A percentile compares a stretch with the other conserved stretches of the same genome.
Conservation (phyloP, 2,329 filamentous ascomycete genomes). For the Pestalotiopsis sp. region DNA sequence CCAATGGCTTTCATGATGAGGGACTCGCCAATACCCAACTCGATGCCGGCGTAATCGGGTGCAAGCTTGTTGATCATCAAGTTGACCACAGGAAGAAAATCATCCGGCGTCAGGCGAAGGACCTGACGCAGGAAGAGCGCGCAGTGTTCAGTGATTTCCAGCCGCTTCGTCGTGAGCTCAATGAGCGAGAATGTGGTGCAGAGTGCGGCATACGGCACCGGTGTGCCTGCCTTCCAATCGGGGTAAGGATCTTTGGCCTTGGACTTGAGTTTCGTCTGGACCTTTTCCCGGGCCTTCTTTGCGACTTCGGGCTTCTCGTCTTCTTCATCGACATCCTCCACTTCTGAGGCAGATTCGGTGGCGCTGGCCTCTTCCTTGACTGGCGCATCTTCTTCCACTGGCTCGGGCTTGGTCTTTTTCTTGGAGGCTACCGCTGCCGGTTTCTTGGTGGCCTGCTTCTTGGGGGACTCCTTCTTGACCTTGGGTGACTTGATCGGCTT, state of each 20-base stretch:
- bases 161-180: slow-evolving; percentile 89
- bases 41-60: slow-evolving; percentile 93
- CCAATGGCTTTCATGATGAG: slow-evolving; percentile 99
- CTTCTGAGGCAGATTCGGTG: slow-evolving; percentile 48
- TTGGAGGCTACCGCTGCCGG: slow-evolving; percentile 17
- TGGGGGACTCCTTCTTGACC: slow-evolving; percentile 23
- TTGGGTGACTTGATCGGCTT: slow-evolving; percentile 31
- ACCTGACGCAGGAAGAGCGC: slow-evolving; percentile 91
- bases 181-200: slow-evolving; percentile 94
- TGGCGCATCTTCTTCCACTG: slow-evolving; percentile 30
- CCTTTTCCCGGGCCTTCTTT: slow-evolving; percentile 75
- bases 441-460: slow-evolving; percentile 21
- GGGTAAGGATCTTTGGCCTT: slow-evolving; percentile 81
- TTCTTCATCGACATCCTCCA: slow-evolving; percentile 49
- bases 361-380: slow-evolving; percentile 44
- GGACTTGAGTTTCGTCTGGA: slow-evolving; percentile 73
- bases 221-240: slow-evolving; percentile 86
- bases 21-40: slow-evolving; percentile 97
- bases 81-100: slow-evolving; percentile 83
- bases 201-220: slow-evolving; percentile 91
- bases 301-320: slow-evolving; percentile 69
- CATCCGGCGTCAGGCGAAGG: slow-evolving; percentile 83
- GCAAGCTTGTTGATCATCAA: slow-evolving; percentile 99
- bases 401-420: slow-evolving; percentile 20
- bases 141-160: slow-evolving; percentile 87